Evolutionary conservation across 2,329 filamentous ascomycete species (phyloP), one percentile per base, ranked within the genome.

Genomic region (Penicillium sp.): DNA sequence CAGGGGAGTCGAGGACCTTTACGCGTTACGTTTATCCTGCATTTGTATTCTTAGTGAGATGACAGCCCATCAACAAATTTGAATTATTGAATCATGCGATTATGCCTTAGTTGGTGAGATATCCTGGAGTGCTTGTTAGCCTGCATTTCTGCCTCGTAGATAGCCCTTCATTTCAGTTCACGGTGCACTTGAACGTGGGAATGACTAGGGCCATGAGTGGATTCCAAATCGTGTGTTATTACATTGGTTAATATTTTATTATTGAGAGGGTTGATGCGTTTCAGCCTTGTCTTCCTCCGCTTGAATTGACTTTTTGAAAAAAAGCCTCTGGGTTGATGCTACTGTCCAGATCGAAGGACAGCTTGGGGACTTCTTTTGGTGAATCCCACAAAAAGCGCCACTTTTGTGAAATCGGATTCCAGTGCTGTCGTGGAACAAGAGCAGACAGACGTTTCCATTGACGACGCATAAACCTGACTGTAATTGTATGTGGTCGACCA

Each of bases 401-500:
- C 56, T 66, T 72, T 12, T 68, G 50, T 3, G 55, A 58, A 13
- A 33, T 39, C 2, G 57, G 49, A 54, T 68, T 63, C 63, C 63
- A 70, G 17, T 55, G 55, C 54, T 68, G 65, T 9, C 66, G 68
- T 19, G 75, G 76, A 1, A 74, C 67, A 17, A 74, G 44, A 39
- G 60, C 61, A 35, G 70, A 72, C 25, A 77, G 60, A n/a, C 70
- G 73, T 43, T 66, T 66, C 76, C 76, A 78, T 17, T 72, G 54
- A 29, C 71, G 69, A 10, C 60, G 65, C 70, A 79, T 75, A 47
- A 78, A 70, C 13, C 76, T 70, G 19, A 66, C 56, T 6, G 74
- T 77, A 41, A 79, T 72, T 4, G 61, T 61, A 57, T 78, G 77
- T 15, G 77, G 76, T 35, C 77, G 72, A 8, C 75, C 76, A 50